Evolutionary conservation across 306 rosid species (phyloP).

Genomic region (Fragaria nilgerrensis): DNA sequence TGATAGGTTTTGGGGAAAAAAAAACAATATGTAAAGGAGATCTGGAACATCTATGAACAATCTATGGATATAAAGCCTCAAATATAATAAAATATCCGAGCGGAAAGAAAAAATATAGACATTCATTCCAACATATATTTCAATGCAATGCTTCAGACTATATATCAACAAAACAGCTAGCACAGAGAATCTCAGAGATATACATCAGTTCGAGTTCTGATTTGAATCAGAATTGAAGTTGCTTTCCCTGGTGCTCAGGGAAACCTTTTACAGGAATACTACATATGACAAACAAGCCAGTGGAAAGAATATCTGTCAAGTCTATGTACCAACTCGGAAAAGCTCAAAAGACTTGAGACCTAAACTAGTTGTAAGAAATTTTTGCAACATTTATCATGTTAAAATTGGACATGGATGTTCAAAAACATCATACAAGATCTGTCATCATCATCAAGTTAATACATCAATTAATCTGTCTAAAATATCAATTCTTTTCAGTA

Average conservation of each 20-base stretch:
- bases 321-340: neutral
- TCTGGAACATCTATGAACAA: neutral
- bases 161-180: neutral
- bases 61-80: neutral
- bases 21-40: neutral
- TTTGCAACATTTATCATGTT: neutral
- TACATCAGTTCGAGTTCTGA: neutral
- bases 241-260: neutral
- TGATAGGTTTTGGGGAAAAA: neutral
- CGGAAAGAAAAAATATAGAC: neutral
- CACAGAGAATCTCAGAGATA: neutral
- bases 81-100: neutral
- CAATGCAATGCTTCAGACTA: neutral
- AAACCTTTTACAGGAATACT: neutral
- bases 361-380: neutral
- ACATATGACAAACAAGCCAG: neutral
- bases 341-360: neutral
- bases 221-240: neutral
- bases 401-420: neutral
- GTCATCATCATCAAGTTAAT: neutral
- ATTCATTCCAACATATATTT: neutral
- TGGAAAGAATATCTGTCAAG: neutral
- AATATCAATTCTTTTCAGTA: neutral
- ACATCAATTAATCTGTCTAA: neutral
- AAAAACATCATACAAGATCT: neutral